Conservation (phyloP, 2,329 filamentous ascomycete genomes). For the Aspergillus transmontanensis region DNA sequence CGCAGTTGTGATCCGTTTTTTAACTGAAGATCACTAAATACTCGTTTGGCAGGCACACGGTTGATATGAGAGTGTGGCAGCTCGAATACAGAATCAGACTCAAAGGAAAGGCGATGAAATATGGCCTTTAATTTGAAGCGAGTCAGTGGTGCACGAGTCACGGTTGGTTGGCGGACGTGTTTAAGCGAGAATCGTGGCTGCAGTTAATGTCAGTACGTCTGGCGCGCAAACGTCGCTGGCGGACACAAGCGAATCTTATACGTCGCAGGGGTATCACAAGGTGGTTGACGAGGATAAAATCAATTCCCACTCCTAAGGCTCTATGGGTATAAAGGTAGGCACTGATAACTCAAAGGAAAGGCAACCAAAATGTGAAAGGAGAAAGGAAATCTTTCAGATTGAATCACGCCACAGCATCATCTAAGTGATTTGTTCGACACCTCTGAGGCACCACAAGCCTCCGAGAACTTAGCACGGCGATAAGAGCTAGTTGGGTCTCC, state of each 20-base stretch:
- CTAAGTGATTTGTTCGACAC: neutral
- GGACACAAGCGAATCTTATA: neutral
- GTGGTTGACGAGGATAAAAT: neutral
- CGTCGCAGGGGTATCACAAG: neutral
- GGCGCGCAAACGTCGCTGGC: slow-evolving; percentile 1
- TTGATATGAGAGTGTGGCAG: neutral
- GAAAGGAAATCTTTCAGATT: neutral
- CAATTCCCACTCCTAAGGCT: neutral
- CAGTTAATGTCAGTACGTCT: neutral
- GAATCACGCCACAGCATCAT: neutral
- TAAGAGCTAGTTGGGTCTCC: neutral
- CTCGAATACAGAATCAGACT: neutral
- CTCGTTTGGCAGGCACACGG: neutral
- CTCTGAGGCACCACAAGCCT: neutral
- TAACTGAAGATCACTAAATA: neutral
- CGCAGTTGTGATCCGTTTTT: neutral
- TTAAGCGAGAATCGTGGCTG: neutral
- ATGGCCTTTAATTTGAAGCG: neutral
- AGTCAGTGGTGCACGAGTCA: neutral
- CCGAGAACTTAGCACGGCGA: neutral
- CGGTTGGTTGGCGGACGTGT: neutral
- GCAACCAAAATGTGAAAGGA: neutral
- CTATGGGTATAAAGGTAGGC: neutral
- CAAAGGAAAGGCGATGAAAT: neutral
- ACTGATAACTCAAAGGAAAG: neutral